Conservation (phyloP, 2,329 filamentous ascomycete genomes). For the Parafenestella ontariensis region DNA sequence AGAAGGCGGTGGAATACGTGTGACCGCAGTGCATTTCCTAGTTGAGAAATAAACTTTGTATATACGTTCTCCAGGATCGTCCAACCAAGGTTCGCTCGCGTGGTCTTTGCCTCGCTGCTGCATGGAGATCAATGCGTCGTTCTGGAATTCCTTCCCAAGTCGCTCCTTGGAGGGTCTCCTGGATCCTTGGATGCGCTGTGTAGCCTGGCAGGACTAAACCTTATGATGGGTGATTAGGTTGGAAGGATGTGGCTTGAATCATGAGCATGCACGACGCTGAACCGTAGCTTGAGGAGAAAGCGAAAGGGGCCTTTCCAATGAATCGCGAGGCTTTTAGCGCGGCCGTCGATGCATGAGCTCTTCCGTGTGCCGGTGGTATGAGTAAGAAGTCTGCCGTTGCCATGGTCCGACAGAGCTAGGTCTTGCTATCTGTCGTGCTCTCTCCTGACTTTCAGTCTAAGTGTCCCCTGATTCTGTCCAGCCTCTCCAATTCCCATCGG, state of each 20-base stretch:
- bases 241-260: conserved; percentile 22
- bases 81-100: background rate
- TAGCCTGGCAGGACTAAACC: conserved; percentile 15
- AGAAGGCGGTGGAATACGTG: background rate
- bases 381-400: conserved; percentile 11
- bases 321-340: conserved; percentile 30
- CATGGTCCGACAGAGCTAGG: background rate
- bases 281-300: conserved; percentile 10
- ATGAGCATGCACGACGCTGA: conserved; percentile 11
- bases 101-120: background rate
- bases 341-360: conserved; percentile 15
- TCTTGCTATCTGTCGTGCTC: background rate
- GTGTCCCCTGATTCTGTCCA: conserved; percentile 14
- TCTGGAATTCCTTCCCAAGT: background rate
- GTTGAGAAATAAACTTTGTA: background rate
- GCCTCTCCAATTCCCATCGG: conserved; percentile 3
- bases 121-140: background rate
- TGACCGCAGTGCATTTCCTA: background rate
- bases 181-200: background rate
- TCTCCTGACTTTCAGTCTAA: conserved; percentile 5
- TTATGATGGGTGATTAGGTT: too few species aligned
- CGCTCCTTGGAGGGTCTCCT: background rate
- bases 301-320: conserved; percentile 10
- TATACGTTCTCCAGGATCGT: background rate
- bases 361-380: conserved; percentile 4